These are phyloP conservation scores for Fusarium brachygibbosum DNA, from an alignment of 2,329 filamentous ascomycete genomes.

Conservation along the genomic window DNA sequence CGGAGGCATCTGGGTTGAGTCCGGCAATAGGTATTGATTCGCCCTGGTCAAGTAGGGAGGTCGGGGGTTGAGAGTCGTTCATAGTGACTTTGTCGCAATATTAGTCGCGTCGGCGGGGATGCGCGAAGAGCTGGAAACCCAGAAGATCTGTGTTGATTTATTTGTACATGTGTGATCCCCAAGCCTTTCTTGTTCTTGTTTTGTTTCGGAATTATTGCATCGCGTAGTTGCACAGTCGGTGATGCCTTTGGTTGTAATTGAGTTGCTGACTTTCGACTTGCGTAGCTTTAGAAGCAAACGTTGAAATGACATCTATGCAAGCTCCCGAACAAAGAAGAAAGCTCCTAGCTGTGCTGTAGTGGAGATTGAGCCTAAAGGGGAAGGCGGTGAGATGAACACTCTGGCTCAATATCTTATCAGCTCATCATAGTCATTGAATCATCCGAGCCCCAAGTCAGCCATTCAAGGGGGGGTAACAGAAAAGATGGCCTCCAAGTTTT, in stretches of 20 bases:
- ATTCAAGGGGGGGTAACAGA: too few relatives aligned
- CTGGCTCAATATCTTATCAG: background rate
- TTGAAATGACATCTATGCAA: conserved; percentile 28
- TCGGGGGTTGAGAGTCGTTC: conserved; percentile 41
- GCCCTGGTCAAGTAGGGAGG: conserved; percentile 48
- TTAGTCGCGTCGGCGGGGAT: conserved; percentile 36
- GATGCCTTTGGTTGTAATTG: conserved; percentile 16
- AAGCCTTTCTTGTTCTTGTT: background rate
- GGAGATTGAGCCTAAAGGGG: conserved; percentile 28
- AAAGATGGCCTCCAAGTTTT: too few relatives aligned
- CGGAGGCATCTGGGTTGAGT: conserved; percentile 63
- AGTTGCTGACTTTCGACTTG: conserved; percentile 13
- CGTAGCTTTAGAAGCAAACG: conserved; percentile 8
- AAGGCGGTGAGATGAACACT: conserved; percentile 40
- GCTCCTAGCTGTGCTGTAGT: conserved; percentile 35
- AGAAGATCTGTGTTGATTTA: conserved; percentile 11
- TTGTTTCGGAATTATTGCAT: conserved; percentile 15
- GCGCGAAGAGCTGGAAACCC: conserved; percentile 26
- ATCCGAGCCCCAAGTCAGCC: background rate
- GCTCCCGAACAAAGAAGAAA: conserved; percentile 33
- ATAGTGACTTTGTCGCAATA: conserved; percentile 42
- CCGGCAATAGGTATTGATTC: conserved; percentile 67
- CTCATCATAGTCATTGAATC: conserved; percentile 19
- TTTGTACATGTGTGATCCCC: conserved; percentile 19
- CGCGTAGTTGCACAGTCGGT: conserved; percentile 4